Evolutionary conservation across 2,329 filamentous ascomycete genomes (phyloP), one percentile per base, ranked within the genome.

Genomic region (Diaporthe helianthi): DNA sequence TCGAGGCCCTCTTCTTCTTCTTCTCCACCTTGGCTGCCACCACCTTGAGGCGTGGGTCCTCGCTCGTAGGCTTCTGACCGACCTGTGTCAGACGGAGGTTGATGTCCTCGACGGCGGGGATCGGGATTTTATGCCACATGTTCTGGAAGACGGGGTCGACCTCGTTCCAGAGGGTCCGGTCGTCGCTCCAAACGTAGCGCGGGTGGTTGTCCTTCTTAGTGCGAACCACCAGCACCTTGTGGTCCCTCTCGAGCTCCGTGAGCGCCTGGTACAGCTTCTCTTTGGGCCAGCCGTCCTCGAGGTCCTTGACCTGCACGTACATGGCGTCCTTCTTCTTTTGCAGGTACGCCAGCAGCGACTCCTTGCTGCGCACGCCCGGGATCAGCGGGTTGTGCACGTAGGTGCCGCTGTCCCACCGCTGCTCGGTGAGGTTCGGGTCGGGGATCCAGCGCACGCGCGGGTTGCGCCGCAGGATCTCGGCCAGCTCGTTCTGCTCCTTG

Each of bases 251-350:
- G 64, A 99, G 86, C 74, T 88, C 85, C 72, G 92, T 87, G 78
- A 99, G 92, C 12, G 92, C 87, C 24, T 91, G 87, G 71, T 94
- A 90, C 44, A 71, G 70, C 55, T 24, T 53, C 76, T 93, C 97
- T 75, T 91, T 90, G 29, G 91, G 90, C 96, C 96, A 99, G 72
- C 96, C 96, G 78, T 99, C 96, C 81, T 97, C 97, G 71, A 99
- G 87, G 75, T 98, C 94, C 79, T 93, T 94, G 72, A 98, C 93
- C 46, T 86, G 86, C 67, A 98, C 88, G 15, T 93, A 93, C 73
- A 91, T 89, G 1, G 93, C 92, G 70, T 94, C 94, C 65, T 88
- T 89, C 80, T 94, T 94, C 66, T 86, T 85, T 80, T 97, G 94
- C 38, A 99, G 87, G 77, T 93, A 92, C 67, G 87, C 88, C 67